Base-by-base conservation (phyloP, 768 basidiomycete genomes). In the Termitomyces sp. region DNA sequence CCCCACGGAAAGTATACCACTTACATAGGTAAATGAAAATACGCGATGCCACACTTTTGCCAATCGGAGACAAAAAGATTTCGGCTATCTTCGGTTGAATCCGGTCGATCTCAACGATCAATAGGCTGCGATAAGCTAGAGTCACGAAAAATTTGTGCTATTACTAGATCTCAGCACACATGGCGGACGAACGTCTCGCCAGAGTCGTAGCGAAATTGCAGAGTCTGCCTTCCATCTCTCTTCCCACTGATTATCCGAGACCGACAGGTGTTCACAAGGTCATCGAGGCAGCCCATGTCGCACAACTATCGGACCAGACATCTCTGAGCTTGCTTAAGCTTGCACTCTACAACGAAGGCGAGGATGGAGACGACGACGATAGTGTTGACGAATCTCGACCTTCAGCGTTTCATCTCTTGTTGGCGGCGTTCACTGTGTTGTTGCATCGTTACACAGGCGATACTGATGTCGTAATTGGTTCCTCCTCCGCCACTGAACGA, bases 361-460 rank as follows among this genome's bases (percentile, higher is more conserved):
- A 77, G 27, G 73, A 76, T 11, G 72, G 66, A 17, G 83, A 83
- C 25, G 83, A 82, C 5, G 83, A 83, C 6, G 73, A 72, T 16
- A 71, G 73, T 0, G 69, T 59, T 2, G 66, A 71, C 14, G 65
- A 68, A 9, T 77, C 69, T 42, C 71, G 81, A 42, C 87, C 95
- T 4, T 91, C 95, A 3, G 88, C 90, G 0, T 98, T 95, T 69
- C 94, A 98, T 66, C 78, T 98, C 25, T 83, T 98, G 44, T 79
- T 98, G 42, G 84, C 97, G n/a, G 89, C 96, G 0, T 97, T 99
- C 73, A 82, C 85, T 11, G 88, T 96, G 21, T 78, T 98, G 49
- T 76, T 99, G 12, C 94, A 98, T 74, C 82, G 96, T 41, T 97
- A 94, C 74, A 98, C 97, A 0, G 95, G 92, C 40, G 97, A 99